Percentiles rank a stretch among this genome's conserved stretches.
Conservation (phyloP, 371 early-diverging fungal species). For the Rhizopus stolonifer region DNA sequence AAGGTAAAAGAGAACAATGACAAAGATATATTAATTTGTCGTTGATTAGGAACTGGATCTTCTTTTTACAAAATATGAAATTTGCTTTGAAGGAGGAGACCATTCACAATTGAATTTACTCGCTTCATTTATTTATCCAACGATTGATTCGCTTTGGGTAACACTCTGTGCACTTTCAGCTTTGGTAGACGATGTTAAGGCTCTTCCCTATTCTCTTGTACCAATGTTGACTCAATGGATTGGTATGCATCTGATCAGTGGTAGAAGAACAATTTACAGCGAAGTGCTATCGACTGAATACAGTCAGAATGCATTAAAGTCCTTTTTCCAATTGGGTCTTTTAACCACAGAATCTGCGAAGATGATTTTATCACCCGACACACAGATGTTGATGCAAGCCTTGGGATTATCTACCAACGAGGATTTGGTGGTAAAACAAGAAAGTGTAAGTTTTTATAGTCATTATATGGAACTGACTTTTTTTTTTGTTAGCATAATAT, state of each 20-base stretch:
- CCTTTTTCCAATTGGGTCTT: conserved; percentile 21
- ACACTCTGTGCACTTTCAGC: conserved; percentile 30
- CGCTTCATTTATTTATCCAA: conserved; percentile 39
- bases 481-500: conserved; percentile 6
- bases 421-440: conserved; percentile 13
- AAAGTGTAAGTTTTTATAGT: not conserved
- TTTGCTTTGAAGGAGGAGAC: conserved; percentile 4
- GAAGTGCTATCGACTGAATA: conserved; percentile 36
- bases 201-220: conserved; percentile 23
- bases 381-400: conserved; percentile 31
- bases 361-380: conserved; percentile 27
- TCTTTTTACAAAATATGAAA: conserved; percentile 2
- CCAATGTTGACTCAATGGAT: conserved; percentile 35
- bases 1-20: conserved; percentile 5
- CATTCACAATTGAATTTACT: conserved; percentile 20
- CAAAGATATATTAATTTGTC: too few relatives aligned
- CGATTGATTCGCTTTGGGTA: conserved; percentile 33
- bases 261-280: conserved; percentile 35
- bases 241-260: conserved; percentile 39
- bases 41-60: conserved; percentile 4
- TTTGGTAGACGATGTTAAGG: conserved; percentile 19
- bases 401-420: conserved; percentile 32
- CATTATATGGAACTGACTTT: not conserved
- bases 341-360: conserved; percentile 18
- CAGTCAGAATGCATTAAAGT: conserved; percentile 19